These are phyloP conservation scores for Suillus alpinus DNA, from an alignment of 768 basidiomycete genomes.

Conservation along the genomic window DNA sequence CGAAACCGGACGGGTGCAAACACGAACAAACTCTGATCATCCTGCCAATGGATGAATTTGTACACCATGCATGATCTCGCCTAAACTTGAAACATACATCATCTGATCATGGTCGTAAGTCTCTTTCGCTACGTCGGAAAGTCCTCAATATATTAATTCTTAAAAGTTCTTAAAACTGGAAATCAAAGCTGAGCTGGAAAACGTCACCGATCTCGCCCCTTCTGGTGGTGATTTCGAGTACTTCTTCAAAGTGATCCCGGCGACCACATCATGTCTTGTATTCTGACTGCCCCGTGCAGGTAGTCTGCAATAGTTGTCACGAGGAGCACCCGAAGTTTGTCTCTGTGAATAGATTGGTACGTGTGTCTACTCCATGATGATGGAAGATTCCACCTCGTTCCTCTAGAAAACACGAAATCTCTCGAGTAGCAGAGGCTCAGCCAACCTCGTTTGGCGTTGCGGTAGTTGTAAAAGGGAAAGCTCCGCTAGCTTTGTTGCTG, in stretches of 20 bases:
- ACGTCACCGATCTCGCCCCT: constrained; percentile 68
- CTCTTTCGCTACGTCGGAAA: background rate
- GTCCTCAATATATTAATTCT: background rate
- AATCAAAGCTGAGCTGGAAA: constrained; percentile 79
- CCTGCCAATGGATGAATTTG: background rate
- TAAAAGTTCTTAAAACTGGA: constrained; percentile 57
- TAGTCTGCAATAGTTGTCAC: constrained; percentile 77
- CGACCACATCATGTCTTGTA: constrained; percentile 2
- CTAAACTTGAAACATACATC: background rate
- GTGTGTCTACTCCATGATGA: constrained; percentile 2
- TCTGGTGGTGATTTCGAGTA: constrained; percentile 70
- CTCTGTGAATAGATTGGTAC: constrained; percentile 67
- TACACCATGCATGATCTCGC: background rate
- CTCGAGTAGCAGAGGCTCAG: constrained; percentile 54
- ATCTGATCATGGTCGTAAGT: constrained; percentile 54
- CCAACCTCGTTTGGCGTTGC: constrained; percentile 83
- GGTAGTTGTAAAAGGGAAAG: constrained; percentile 76
- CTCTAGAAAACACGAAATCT: constrained; percentile 63
- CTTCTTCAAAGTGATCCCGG: constrained; percentile 62
- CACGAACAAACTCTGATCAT: constrained; percentile 19
- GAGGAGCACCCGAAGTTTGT: constrained; percentile 74
- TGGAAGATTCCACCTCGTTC: constrained; percentile 4
- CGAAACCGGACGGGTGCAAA: constrained; percentile 17
- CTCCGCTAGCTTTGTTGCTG: constrained; percentile 66
- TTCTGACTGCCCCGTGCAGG: constrained; percentile 35